Evolutionary conservation across 2,329 filamentous ascomycete species (phyloP), one percentile per base, ranked within the genome.

Genomic region (Fusarium annulatum): DNA sequence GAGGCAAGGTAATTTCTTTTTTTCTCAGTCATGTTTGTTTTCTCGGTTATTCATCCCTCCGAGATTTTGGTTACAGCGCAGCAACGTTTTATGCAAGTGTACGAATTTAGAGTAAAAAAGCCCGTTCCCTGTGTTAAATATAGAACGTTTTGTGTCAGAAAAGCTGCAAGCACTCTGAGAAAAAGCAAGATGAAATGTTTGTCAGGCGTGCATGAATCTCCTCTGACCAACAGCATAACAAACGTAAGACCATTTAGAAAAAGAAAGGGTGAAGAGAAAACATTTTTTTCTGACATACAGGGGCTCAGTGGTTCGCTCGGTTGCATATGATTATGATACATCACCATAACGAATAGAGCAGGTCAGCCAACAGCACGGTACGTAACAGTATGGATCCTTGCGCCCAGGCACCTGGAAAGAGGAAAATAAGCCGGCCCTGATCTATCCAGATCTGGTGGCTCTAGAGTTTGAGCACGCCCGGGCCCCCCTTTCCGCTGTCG

Each of bases 271-370:
- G 5, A 45, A 68, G 66, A 69, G 56, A 55, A 12, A 56, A 69
- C 36, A 28, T 18, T n/a, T 46, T n/a, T n/a, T 42, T 51, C 45
- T 52, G n/a, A 41, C 26, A 45, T 55, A 39, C 65, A 69, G 33
- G 59, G 64, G 28, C 18, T n/a, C 12, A 19, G 2, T 26, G 39
- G 43, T 21, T 56, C 46, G 48, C 56, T 48, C 61, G 39, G 53
- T 23, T 39, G 15, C 43, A 63, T 62, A 67, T 60, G 63, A 66
- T 41, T 48, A 59, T 60, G 56, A 68, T 49, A 67, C 38, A 51
- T 56, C 33, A 61, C 23, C 53, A 42, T 18, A 16, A 60, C 51
- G 19, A 51, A 67, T 59, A 19, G 26, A 65, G 64, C 33, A 67
- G 61, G 64, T 66, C 21, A 39, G 4, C 33, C 34, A 21, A 45